Base-by-base conservation (phyloP, 805 yeast genomes). In the Blastobotrys muscicola region DNA sequence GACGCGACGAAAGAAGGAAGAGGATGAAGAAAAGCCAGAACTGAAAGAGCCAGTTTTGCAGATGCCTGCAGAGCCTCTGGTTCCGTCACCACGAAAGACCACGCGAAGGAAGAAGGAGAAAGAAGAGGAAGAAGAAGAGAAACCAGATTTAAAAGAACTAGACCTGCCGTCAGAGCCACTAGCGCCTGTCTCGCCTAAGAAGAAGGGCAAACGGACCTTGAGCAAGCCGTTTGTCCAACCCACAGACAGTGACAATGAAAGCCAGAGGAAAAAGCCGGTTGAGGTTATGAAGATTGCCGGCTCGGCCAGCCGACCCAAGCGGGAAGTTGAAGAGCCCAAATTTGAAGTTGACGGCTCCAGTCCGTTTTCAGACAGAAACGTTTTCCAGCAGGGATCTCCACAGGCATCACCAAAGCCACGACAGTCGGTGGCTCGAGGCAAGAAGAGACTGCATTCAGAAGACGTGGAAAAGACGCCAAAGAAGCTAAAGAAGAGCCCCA, bases 41-140 rank as follows among this genome's bases (percentile, higher is more conserved):
- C 45, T 32, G 36, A 13, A 16, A 33, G 35, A 29, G 26, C n/a
- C 45, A 49, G 30, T 33, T n/a, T 16, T 12, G 36, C 16, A 36
- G 32, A 29, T 9, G 13, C 29, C 42, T 4, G 30, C 31, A n/a
- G 40, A 5, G 30, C 31, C 47, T 8, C 32, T 39, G 12, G 23
- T 36, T 16, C 29, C 34, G 13, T 34, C 44, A 7, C 8, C 16
- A 5, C 15, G 31, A 4, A 41, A 39, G 30, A 31, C 39, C 8
- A 23, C 36, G 29, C 23, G 8, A 53, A 9, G 43, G 4, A 40
- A 37, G 13, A 44, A 14, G 5, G 48, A 42, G 23, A 38, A 23
- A 32, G 47, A 43, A 36, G 43, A 42, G 29, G 42, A 45, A 31
- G 53, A 44, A 15, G 56, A 48, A 20, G 48, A 42, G 29, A 36